These are phyloP conservation scores for Amanita polypyramis DNA, from an alignment of 768 basidiomycete genomes.

Conservation along the genomic window DNA sequence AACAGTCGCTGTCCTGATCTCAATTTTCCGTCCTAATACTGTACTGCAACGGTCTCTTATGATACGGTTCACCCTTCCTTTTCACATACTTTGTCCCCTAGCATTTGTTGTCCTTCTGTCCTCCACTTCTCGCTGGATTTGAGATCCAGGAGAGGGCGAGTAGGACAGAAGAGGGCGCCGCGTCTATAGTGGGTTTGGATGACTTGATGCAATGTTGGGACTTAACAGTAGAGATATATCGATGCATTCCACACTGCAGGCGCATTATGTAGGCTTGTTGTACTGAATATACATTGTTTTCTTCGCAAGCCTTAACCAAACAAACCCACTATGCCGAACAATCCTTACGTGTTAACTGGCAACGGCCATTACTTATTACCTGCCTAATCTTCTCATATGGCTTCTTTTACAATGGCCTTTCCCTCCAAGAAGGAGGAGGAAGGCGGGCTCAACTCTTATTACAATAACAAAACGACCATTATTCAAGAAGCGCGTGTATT, in stretches of 20 bases:
- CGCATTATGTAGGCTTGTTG: conserved; percentile 1
- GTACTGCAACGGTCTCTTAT: conserved; percentile 8
- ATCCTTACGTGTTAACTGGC: background rate
- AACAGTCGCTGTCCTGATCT: conserved; percentile 11
- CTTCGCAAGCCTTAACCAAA: background rate
- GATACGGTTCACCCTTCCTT: conserved; percentile 6
- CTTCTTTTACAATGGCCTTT: conserved; percentile 58
- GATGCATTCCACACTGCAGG: conserved; percentile 5
- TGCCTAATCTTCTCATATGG: conserved; percentile 25
- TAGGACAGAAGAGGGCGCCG: conserved; percentile 64
- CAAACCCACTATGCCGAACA: background rate
- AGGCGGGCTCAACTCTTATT: conserved; percentile 81
- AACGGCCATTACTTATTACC: background rate
- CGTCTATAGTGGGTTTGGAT: conserved; percentile 23
- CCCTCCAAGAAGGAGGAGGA: conserved; percentile 96
- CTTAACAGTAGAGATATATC: conserved; percentile 8
- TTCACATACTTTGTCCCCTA: conserved; percentile 7
- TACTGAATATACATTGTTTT: conserved; percentile 2
- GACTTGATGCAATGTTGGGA: background rate
- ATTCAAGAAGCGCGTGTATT: conserved; percentile 98
- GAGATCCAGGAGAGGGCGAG: conserved; percentile 41
- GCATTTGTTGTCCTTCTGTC: conserved; percentile 58
- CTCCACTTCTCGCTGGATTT: conserved; percentile 37
- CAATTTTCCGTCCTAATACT: conserved; percentile 11
- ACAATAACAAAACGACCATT: conserved; percentile 96